These are phyloP conservation scores for Termitomyces sp. DNA, from an alignment of 768 basidiomycete species.

Conservation along the genomic window DNA sequence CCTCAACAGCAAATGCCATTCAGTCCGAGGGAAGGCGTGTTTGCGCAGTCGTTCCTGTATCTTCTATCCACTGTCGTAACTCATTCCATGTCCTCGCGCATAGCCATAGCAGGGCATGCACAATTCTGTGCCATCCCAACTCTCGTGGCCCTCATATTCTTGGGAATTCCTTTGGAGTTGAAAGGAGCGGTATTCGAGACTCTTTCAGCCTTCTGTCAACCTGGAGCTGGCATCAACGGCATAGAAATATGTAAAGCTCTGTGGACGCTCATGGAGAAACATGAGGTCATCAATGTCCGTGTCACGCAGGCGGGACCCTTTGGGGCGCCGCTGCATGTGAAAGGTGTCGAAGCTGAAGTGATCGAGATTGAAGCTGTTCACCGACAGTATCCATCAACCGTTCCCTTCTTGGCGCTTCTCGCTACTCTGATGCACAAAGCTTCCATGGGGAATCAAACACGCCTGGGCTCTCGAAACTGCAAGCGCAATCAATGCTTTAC, in stretches of 20 bases:
- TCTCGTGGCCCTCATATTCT: constrained; percentile 69
- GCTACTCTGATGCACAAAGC: no score
- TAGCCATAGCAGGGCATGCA: constrained; percentile 68
- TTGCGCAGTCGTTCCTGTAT: constrained; percentile 77
- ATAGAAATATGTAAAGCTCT: constrained; percentile 79
- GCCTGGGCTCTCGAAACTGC: no score
- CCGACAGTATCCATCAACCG: no score
- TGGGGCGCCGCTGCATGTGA: no score
- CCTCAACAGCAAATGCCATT: constrained; percentile 44
- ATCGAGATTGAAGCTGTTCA: no score
- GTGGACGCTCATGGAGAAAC: constrained; percentile 80
- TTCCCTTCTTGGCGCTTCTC: no score
- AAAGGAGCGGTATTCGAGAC: constrained; percentile 84
- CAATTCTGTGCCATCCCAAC: constrained; percentile 81
- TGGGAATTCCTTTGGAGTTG: constrained; percentile 82
- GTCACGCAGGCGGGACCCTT: no score
- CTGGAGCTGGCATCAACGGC: constrained; percentile 67
- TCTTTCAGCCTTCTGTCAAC: constrained; percentile 75
- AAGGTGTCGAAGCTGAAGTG: no score
- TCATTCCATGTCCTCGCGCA: constrained; percentile 71
- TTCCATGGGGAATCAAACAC: no score
- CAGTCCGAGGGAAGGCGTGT: constrained; percentile 65
- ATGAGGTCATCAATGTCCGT: constrained; percentile 79
- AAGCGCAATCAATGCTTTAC: no score
- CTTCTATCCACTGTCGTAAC: constrained; percentile 72